Percentiles rank a stretch among this genome's conserved stretches.
Conservation (phyloP, 148 eudicot species). For the Rhododendron vialii region DNA sequence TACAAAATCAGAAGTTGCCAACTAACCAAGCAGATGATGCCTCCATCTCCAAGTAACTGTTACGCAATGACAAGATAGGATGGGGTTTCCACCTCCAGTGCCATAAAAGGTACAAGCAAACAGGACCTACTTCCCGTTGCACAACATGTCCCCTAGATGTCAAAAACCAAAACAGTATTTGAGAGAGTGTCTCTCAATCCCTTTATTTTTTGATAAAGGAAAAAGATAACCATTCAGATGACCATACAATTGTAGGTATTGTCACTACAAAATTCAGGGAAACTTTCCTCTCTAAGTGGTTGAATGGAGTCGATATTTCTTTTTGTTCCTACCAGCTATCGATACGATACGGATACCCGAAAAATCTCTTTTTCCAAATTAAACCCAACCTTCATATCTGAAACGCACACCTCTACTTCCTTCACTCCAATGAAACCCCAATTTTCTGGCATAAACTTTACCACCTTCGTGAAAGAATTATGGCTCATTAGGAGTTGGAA, state of each 20-base stretch:
- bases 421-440: neutral
- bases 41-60: neutral
- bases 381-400: neutral
- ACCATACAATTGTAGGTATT: too few relatives aligned
- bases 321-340: neutral
- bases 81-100: neutral
- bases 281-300: neutral
- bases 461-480: neutral
- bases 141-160: neutral
- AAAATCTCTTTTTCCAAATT: neutral
- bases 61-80: neutral
- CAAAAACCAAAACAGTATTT: neutral
- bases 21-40: neutral
- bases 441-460: neutral
- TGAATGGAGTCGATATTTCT: neutral
- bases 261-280: neutral
- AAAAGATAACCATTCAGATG: neutral
- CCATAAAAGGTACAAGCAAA: neutral
- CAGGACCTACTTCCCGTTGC: neutral
- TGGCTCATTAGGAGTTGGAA: neutral
- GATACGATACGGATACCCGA: neutral
- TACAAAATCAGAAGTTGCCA: neutral
- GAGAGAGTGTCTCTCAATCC: neutral
- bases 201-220: neutral
- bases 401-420: neutral